A percentile compares a stretch with the other conserved stretches of the same genome.
These are phyloP conservation scores for Eucalyptus decipiens DNA, from an alignment of 345 rosid genomes.

Conservation along the genomic window DNA sequence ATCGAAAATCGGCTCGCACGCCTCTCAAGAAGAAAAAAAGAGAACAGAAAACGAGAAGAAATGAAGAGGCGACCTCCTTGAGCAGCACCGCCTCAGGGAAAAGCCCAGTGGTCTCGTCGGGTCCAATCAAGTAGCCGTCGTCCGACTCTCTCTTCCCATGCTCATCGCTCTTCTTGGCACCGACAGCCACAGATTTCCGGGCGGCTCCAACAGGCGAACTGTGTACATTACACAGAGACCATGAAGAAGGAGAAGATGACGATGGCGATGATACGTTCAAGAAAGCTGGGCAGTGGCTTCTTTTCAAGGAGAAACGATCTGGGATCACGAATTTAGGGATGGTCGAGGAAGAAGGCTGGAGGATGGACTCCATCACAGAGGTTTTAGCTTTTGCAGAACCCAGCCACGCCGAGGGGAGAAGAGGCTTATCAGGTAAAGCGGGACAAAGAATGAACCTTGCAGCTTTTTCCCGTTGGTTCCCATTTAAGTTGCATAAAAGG, in stretches of 20 bases:
- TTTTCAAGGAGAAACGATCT: neutral
- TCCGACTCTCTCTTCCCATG: constrained; percentile 38
- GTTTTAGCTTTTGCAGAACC: neutral
- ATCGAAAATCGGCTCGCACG: neutral
- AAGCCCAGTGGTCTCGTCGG: constrained; percentile 60
- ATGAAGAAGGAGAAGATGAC: neutral
- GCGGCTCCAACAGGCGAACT: neutral
- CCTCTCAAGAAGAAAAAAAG: neutral
- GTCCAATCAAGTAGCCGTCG: constrained; percentile 35
- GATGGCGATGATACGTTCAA: neutral
- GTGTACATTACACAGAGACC: neutral
- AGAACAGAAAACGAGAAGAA: neutral
- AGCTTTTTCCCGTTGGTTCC: neutral
- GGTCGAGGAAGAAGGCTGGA: neutral
- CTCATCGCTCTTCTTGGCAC: constrained; percentile 32
- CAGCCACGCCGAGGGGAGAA: neutral
- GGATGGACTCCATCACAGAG: neutral
- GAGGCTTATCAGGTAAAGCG: neutral
- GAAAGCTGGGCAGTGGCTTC: neutral
- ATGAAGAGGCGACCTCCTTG: constrained; percentile 37
- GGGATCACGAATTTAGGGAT: neutral
- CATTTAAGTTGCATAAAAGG: neutral
- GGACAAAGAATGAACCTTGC: neutral
- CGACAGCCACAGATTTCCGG: constrained; percentile 29
- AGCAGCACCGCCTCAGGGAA: constrained; percentile 90